A percentile compares a stretch with the other conserved stretches of the same genome.
Evolutionary conservation across 108 stramenopile genomes (phyloP).

Genomic region (Cyclostephanos invisitatus): DNA sequence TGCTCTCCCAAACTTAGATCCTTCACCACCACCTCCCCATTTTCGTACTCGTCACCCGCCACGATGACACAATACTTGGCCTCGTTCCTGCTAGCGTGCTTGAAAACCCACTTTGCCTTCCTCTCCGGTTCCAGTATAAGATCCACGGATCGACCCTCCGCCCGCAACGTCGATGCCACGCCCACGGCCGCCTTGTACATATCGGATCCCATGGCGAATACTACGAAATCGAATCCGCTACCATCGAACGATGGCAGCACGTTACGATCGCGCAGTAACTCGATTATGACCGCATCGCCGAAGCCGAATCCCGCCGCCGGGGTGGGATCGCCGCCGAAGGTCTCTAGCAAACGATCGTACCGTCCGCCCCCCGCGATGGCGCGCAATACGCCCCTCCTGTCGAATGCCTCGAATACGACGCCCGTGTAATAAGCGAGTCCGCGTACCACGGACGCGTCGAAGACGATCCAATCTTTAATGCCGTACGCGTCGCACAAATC

Average conservation of each 20-base stretch:
- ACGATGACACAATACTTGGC: slow-evolving; percentile 88
- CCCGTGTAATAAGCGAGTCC: slow-evolving; percentile 98
- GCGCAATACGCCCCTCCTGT: slow-evolving; percentile 91
- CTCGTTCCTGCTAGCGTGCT: slow-evolving; percentile 91
- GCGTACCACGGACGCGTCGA: slow-evolving; percentile 95
- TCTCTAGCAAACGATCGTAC: slow-evolving; percentile 94
- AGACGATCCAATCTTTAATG: slow-evolving; percentile 91
- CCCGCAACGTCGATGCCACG: slow-evolving; percentile 68
- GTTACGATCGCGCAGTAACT: slow-evolving; percentile 87
- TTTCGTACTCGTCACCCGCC: slow-evolving; percentile 84
- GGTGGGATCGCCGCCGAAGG: slow-evolving; percentile 92
- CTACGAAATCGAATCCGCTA: slow-evolving; percentile 75
- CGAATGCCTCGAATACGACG: slow-evolving; percentile 98
- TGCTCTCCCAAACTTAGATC: slow-evolving; percentile 74
- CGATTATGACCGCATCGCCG: slow-evolving; percentile 98
- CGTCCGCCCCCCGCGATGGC: slow-evolving; percentile 98
- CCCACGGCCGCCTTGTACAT: slow-evolving; percentile 64
- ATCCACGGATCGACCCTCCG: slow-evolving; percentile 87
- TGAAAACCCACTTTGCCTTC: slow-evolving; percentile 96
- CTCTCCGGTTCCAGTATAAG: slow-evolving; percentile 82
- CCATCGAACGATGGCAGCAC: slow-evolving; percentile 87
- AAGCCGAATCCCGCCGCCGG: slow-evolving; percentile 98
- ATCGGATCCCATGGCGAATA: slow-evolving; percentile 82
- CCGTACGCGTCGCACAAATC: slow-evolving; percentile 84
- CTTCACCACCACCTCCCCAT: slow-evolving; percentile 84